Base-by-base conservation (phyloP, 2,329 filamentous ascomycete species). In the Pseudogymnoascus sp. region DNA sequence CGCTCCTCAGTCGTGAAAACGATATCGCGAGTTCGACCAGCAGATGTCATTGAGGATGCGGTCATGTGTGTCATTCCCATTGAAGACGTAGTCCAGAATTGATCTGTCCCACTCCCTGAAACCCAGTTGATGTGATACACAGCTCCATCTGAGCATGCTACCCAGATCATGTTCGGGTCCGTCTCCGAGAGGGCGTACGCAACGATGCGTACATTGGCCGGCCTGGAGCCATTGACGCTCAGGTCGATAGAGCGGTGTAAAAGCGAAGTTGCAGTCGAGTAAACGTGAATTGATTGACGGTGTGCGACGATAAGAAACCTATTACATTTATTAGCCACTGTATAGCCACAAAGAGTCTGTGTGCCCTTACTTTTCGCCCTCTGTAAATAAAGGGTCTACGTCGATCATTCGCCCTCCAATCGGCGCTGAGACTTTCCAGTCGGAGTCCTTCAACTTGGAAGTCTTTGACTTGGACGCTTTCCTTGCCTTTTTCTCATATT, bases 181-280 rank as follows among this genome's bases (percentile, higher is more conserved):
- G 70, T 74, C 47, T 75, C 74, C 2, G 81, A 83, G 16, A 79
- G 69, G 45, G 73, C 73, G 4, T 74, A 72, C 5, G 77, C 71
- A 4, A 78, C 73, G 31, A 79, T 73, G 68, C 64, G 73, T 64
- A 45, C 67, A 67, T 66, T 64, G 34, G 67, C 64, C 1, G 62
- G 60, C 1, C 59, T 62, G 23, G 62, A 61, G n/a, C 61, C 45
- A 40, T 69, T 60, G 69, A 66, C 21, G 69, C 75, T 72, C 29
- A 87, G 77, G 11, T 83, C 77, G 60, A 97, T 87, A 63, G 86
- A 85, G 68, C 91, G 86, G 54, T 91, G 80, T 21, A 96, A 83
- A 60, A 96, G 83, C 1, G 95, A 97, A 63, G 91, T 92, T 67
- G 84, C 80, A 31, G 90, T 85, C 1, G 90, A 89, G 75, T 95